Percentiles rank a stretch among this genome's conserved stretches.
phyloP scores from a whole-genome alignment of 495 filamentous ascomycete species.

The Pyrenula massariospora region DNA sequence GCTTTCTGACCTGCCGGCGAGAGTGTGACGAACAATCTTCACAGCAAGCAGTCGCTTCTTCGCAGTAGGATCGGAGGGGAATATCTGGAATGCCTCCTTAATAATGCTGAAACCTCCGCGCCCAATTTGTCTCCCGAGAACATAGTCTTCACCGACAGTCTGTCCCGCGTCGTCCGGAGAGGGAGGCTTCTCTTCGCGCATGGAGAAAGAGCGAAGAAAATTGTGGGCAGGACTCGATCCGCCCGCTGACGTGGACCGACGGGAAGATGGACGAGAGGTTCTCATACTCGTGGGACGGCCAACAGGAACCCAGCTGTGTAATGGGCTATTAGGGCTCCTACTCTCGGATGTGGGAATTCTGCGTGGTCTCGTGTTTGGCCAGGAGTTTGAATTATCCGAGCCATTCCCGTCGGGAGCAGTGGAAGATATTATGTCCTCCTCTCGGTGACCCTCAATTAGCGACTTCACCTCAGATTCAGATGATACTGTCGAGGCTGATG shows the following conservation, averaged over 20 bases:
- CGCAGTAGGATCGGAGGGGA: slow-evolving; percentile 28
- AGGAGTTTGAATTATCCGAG: slow-evolving; percentile 13
- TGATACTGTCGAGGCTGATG: slow-evolving; percentile 30
- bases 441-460: slow-evolving; percentile 18
- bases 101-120: slow-evolving; percentile 61
- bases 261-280: slow-evolving; percentile 10
- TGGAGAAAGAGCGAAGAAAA: slow-evolving; percentile 6
- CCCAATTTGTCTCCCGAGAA: slow-evolving; percentile 60
- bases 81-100: slow-evolving; percentile 57
- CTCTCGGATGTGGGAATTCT: slow-evolving; percentile 13
- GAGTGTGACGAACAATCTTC: slow-evolving; percentile 60
- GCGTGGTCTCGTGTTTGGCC: slow-evolving; percentile 14
- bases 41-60: slow-evolving; percentile 46
- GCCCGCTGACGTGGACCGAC: slow-evolving; percentile 21
- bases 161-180: slow-evolving; percentile 61
- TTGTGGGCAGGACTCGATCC: slow-evolving; percentile 31
- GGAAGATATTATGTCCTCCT: slow-evolving; percentile 30
- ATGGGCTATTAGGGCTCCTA: slow-evolving; percentile 15
- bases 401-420: slow-evolving; percentile 17
- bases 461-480: slow-evolving; percentile 19
- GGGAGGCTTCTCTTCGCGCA: slow-evolving; percentile 8
- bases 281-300: slow-evolving; percentile 2
- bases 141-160: slow-evolving; percentile 59
- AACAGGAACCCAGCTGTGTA: slow-evolving; percentile 10
- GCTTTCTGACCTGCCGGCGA: slow-evolving; percentile 38